Evolutionary conservation across 768 basidiomycete genomes (phyloP).

Genomic region (Leucocoprinus leucothites): DNA sequence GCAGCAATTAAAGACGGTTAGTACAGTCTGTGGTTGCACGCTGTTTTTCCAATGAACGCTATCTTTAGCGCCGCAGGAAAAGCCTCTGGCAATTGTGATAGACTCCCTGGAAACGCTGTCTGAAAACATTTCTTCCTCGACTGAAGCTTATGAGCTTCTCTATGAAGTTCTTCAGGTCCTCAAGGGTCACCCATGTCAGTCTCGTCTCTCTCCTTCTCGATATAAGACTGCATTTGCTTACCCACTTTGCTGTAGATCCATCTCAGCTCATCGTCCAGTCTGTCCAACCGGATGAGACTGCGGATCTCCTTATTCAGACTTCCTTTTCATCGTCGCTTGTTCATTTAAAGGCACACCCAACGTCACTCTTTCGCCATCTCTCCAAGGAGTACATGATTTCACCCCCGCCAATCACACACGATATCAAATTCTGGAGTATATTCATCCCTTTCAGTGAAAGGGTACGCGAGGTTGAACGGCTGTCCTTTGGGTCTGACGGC

Average conservation of each 20-base stretch:
- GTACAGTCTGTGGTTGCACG: constrained; percentile 3
- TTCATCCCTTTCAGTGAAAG: constrained; percentile 71
- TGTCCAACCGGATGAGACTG: constrained; percentile 43
- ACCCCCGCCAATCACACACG: constrained; percentile 60
- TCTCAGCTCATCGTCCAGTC: constrained; percentile 63
- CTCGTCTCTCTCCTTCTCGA: background rate
- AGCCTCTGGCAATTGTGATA: constrained; percentile 59
- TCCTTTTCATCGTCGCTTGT: constrained; percentile 62
- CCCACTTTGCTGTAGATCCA: constrained; percentile 31
- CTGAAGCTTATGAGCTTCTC: constrained; percentile 53
- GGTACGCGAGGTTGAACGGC: constrained; percentile 49
- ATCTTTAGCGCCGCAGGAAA: constrained; percentile 29
- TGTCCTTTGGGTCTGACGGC: constrained; percentile 57
- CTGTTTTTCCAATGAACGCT: background rate
- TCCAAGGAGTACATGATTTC: constrained; percentile 66
- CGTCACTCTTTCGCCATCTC: constrained; percentile 64
- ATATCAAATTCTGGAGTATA: constrained; percentile 78
- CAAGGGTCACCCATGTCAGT: constrained; percentile 48
- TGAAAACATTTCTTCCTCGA: constrained; percentile 52
- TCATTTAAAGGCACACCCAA: constrained; percentile 67
- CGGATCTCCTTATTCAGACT: constrained; percentile 56
- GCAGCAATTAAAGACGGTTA: constrained; percentile 38
- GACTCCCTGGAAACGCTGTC: constrained; percentile 71
- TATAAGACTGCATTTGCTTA: background rate
- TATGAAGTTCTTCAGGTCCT: constrained; percentile 42